phyloP scores from a whole-genome alignment of 768 basidiomycete genomes.

The Astraeus odoratus region DNA sequence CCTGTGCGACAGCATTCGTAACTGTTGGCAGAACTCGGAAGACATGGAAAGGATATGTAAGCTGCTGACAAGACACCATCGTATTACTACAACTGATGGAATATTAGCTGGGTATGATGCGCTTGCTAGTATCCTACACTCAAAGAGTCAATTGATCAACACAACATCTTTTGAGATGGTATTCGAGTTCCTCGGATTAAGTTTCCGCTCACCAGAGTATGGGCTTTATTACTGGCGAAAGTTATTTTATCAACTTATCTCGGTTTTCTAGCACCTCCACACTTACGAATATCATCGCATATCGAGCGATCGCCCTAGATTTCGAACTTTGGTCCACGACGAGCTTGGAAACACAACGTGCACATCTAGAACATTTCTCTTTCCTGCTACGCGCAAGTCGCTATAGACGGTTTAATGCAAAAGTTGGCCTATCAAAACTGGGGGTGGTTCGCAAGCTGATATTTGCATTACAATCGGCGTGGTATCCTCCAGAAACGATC shows the following conservation, averaged over 20 bases:
- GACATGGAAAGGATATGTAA: conserved; percentile 86
- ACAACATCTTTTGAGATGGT: conserved; percentile 75
- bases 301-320: conserved; percentile 78
- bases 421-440: conserved; percentile 65
- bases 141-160: conserved; percentile 70
- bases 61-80: conserved; percentile 20
- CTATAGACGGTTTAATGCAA: conserved; percentile 71
- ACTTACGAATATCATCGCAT: conserved; percentile 75
- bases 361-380: conserved; percentile 76
- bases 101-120: conserved; percentile 85
- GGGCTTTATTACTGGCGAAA: conserved; percentile 17
- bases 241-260: conserved; percentile 1
- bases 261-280: conserved; percentile 67
- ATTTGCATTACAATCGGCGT: conserved; percentile 75
- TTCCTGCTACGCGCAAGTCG: conserved; percentile 68
- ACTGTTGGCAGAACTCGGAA: conserved; percentile 90
- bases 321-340: conserved; percentile 86
- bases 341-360: conserved; percentile 62
- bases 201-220: conserved; percentile 76
- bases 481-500: conserved; percentile 52
- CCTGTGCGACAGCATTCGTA: conserved; percentile 68
- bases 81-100: conserved; percentile 3
- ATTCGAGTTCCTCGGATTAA: conserved; percentile 82
- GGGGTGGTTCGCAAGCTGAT: conserved; percentile 67
- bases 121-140: conserved; percentile 63